Conservation (phyloP, 176 grass and related monocot species). For the Avena atlantica region DNA sequence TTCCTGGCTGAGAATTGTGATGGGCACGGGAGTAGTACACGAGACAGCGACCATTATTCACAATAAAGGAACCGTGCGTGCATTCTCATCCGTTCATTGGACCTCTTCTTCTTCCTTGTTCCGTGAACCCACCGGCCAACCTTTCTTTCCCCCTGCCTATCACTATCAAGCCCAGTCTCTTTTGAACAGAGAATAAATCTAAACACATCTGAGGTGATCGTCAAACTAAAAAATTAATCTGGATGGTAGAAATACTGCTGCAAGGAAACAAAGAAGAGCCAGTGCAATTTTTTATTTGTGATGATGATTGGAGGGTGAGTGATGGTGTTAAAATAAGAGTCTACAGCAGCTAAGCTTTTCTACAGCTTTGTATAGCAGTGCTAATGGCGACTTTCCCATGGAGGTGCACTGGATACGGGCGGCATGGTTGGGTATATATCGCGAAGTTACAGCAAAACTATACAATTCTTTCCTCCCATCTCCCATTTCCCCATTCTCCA, state of each 20-base stretch:
- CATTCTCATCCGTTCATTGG: neutral
- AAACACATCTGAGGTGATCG: neutral
- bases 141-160: neutral
- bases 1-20: slow-evolving; percentile 18
- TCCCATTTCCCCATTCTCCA: too few relatives aligned
- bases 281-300: slow-evolving; percentile 39
- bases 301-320: slow-evolving; percentile 12
- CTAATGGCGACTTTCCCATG: neutral
- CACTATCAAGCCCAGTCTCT: neutral
- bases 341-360: neutral
- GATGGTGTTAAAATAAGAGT: slow-evolving; percentile 10
- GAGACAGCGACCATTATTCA: neutral
- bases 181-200: neutral
- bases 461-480: slow-evolving; percentile 56
- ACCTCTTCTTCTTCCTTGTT: neutral
- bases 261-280: neutral
- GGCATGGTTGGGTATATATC: slow-evolving; percentile 25
- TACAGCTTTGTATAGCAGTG: neutral
- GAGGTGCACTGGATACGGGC: slow-evolving; percentile 41
- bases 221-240: neutral
- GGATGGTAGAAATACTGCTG: neutral
- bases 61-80: neutral
- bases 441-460: slow-evolving; percentile 68
- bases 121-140: slow-evolving; percentile 33
- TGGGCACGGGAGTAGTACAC: too few relatives aligned